phyloP scores from a whole-genome alignment of 805 yeast species.

The Saturnispora ahearnii region DNA sequence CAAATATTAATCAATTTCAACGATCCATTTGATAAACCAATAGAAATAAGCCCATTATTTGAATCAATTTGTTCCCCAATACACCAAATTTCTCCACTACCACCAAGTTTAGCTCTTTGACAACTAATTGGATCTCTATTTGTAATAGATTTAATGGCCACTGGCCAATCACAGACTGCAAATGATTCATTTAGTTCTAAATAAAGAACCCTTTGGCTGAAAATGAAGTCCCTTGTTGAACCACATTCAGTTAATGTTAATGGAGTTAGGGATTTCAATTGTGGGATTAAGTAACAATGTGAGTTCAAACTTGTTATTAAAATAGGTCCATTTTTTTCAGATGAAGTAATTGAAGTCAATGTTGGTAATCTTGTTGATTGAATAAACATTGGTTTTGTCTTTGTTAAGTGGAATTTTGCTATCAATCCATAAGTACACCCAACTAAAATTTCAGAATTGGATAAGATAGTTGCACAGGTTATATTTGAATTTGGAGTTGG shows the following conservation, averaged over 20 bases:
- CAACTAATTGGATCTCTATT: constrained; percentile 5
- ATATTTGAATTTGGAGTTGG: constrained; percentile 11
- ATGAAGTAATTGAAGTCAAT: constrained; percentile 16
- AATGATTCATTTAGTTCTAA: neutral
- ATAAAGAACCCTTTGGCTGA: neutral
- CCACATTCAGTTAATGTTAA: constrained; percentile 7
- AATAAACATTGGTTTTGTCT: constrained; percentile 18
- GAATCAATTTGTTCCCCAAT: constrained; percentile 3
- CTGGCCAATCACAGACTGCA: constrained; percentile 9
- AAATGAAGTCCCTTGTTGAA: constrained; percentile 16
- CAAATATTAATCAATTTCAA: constrained; percentile 13
- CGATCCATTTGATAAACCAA: constrained; percentile 17
- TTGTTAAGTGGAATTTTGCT: constrained; percentile 21
- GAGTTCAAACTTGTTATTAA: constrained; percentile 8
- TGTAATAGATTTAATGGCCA: constrained; percentile 1
- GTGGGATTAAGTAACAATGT: neutral
- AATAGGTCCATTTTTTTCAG: constrained; percentile 13
- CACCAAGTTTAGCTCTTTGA: constrained; percentile 8
- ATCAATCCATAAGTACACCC: constrained; percentile 25
- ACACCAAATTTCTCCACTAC: constrained; percentile 11
- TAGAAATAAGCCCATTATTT: constrained; percentile 5
- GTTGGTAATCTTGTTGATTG: constrained; percentile 18
- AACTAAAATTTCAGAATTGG: constrained; percentile 17
- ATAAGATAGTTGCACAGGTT: constrained; percentile 23
- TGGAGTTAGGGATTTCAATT: neutral